Evolutionary conservation across 1,284 basidiomycete species (phyloP).

Genomic region (Boletellus dicymbophilus): DNA sequence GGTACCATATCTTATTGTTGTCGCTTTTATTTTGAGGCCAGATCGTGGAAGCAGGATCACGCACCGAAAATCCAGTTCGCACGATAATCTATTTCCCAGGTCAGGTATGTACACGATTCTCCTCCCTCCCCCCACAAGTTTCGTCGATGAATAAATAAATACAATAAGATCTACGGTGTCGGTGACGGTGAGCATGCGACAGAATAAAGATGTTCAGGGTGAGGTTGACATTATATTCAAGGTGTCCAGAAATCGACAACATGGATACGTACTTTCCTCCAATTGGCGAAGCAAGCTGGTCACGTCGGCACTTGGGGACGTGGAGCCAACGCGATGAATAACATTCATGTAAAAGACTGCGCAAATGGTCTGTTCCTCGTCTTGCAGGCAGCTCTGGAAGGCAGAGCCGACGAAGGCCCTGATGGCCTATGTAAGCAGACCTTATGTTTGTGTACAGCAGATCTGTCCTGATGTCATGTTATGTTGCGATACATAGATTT

Average conservation of each 20-base stretch:
- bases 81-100: slow-evolving; percentile 42
- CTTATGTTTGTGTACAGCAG: neutral
- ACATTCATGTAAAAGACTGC: slow-evolving; percentile 41
- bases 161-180: slow-evolving; percentile 43
- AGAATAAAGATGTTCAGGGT: neutral
- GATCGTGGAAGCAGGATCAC: slow-evolving; percentile 41
- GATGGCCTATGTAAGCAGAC: slow-evolving; percentile 38
- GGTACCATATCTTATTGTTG: neutral
- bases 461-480: slow-evolving; percentile 4
- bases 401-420: slow-evolving; percentile 39
- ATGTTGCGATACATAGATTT: slow-evolving; percentile 22
- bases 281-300: slow-evolving; percentile 32
- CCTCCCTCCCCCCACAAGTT: too few relatives aligned
- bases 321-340: slow-evolving; percentile 39
- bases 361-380: slow-evolving; percentile 34
- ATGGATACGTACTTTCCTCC: slow-evolving; percentile 36
- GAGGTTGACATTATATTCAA: neutral
- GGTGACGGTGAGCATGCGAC: slow-evolving; percentile 33
- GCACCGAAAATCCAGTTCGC: slow-evolving; percentile 41
- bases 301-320: slow-evolving; percentile 42
- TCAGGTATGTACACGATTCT: slow-evolving; percentile 31
- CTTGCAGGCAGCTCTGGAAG: slow-evolving; percentile 39
- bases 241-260: slow-evolving; percentile 37
- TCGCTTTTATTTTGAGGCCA: slow-evolving; percentile 9
- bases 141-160: too few relatives aligned